Base-by-base conservation (phyloP, 441 rosid species). In the Raphanus hybrid region DNA sequence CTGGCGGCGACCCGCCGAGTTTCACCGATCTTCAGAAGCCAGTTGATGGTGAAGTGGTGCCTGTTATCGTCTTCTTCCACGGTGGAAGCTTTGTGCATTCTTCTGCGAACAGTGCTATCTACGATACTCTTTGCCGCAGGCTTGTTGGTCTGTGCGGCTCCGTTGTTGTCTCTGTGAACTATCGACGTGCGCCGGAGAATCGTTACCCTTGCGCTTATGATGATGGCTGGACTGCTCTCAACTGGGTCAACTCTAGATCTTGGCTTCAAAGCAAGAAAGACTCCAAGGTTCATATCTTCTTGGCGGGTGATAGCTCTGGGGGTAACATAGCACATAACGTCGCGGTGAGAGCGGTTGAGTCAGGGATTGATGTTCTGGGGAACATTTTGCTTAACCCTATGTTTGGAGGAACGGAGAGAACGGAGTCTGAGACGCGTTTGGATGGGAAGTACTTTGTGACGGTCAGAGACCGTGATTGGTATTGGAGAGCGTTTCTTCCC, bases 41-140 rank as follows among this genome's bases (percentile, higher is more conserved):
- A 1, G 86, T 87, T 23, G 82, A 80, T 0, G 77, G 79, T 64
- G 87, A 86, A 12, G 73, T 84, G 2, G 85, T 84, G 12, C 90
- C 91, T 4, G 93, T 89, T 50, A 85, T 89, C 11, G 75, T 89
- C 67, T 89, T 89, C 75, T 89, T 87, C 55, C 93, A 89, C 65
- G 93, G 93, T 12, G 93, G 93, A 71, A 89, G 93, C 83, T 89
- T 89, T 67, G 87, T 91, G 0, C 93, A 89, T 73, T 89, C 91
- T 69, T 89, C 93, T 14, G 88, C 85, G 1, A 87, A 89, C 64
- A 89, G 90, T 84, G 85, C 87, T 10, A 87, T 89, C 60, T 89
- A 89, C 39, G 91, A 87, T 15, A 85, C 79, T 26, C 78, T 89
- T 3, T 89, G 91, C 43, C 88, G 93, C 61, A 80, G 90, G 78